Base-by-base conservation (phyloP, 176 grass and related monocot species). In the Phoenix roebelenii region DNA sequence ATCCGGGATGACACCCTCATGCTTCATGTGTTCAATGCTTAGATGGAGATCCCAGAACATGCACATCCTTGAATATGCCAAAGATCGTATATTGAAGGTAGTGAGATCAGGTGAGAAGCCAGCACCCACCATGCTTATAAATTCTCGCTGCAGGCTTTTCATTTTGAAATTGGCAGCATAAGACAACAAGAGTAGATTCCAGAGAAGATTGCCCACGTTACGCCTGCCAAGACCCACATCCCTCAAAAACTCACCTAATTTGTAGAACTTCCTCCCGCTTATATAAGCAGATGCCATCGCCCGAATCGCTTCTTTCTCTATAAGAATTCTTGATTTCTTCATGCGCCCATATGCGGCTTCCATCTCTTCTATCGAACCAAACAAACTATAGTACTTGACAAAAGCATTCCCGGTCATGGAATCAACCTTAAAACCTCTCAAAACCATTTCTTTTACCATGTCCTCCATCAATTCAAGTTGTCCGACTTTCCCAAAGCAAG, bases 11-110 rank as follows among this genome's bases (percentile, higher is more conserved):
- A 95, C 67, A 63, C 66, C 58, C 59, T 95, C 80, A 67, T 71
- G 74, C 68, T 70, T 75, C 90, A 95, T 95, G 74, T 95, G 85
- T 4, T 89, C 74, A 39, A 88, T 73, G 59, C 59, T 86, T 73
- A 95, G 70, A 76, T 95, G 82, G 76, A 95, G 83, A 71, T 95
- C 90, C 90, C 85, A 95, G 81, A 95, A 89, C 82, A 95, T 89
- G 56, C 85, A 80, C 90, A 89, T 95, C 80, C 81, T 89, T 48
- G 82, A 89, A 76, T 86, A 95, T 0, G 90, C 79, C 3, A 71
- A 56, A 59, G 82, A 39, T 62, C 90, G 72, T 60, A 91, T 73
- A 72, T 88, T 97, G 65, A 97, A 97, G 24, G 93, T 91, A 66
- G 79, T 88, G 70, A 91, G 61, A 77, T 97, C 79, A 16, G 84